A percentile compares a stretch with the other conserved stretches of the same genome.
Conservation (phyloP, 257 asterid species). For the Paulownia fortunei region DNA sequence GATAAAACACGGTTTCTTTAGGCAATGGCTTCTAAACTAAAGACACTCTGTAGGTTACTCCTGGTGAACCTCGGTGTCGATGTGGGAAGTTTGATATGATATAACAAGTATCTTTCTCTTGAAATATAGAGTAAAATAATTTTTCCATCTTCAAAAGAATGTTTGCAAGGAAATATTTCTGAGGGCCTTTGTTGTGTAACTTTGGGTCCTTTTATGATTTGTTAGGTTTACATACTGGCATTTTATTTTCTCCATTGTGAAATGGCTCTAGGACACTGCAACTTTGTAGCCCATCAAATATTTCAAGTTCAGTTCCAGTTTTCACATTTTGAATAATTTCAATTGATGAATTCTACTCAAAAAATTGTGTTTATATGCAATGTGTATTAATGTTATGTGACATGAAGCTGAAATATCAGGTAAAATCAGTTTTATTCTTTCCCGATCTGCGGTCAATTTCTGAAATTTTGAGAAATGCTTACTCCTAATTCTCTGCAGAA, state of each 20-base stretch:
- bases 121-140: neutral
- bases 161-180: no score
- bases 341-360: no score
- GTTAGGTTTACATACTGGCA: neutral
- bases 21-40: no score
- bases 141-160: no score
- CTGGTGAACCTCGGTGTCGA: neutral
- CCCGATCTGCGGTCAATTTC: neutral
- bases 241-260: neutral
- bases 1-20: no score
- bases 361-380: neutral
- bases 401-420: neutral
- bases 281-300: neutral
- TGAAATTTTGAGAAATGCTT: conserved; percentile 12
- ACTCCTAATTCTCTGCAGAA: conserved; percentile 22
- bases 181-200: neutral
- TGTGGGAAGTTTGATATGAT: neutral
- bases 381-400: neutral
- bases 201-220: no score
- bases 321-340: no score
- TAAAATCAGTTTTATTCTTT: neutral
- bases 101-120: neutral
- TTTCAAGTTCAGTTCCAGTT: neutral
- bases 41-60: neutral
- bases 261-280: neutral